phyloP scores from a whole-genome alignment of 352 stramenopile genomes.

The Phytophthora syringae region DNA sequence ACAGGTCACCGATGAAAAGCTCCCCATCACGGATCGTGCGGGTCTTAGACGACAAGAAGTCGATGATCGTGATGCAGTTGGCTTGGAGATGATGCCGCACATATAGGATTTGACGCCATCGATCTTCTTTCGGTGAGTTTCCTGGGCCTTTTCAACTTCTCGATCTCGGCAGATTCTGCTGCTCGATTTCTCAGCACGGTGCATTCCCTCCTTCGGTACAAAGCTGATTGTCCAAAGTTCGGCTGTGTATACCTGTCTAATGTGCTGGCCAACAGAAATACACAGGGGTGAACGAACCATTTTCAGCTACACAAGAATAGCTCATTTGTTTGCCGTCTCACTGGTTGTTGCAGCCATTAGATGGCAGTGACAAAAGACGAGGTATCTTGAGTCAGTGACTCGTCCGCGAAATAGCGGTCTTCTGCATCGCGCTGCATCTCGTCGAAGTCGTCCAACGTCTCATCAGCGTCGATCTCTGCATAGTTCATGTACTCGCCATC shows the following conservation, averaged over 20 bases:
- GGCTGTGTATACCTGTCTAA: no score
- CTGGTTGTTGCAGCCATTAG: background rate
- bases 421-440: constrained; percentile 81
- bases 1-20: constrained; percentile 12
- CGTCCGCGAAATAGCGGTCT: constrained; percentile 74
- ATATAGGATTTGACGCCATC: constrained; percentile 69
- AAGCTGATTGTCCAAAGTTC: background rate
- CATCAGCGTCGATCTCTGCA: constrained; percentile 63
- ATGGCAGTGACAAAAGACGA: background rate
- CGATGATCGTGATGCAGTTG: constrained; percentile 23
- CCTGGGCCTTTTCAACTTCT: constrained; percentile 74
- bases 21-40: constrained; percentile 15
- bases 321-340: background rate
- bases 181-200: constrained; percentile 79
- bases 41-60: constrained; percentile 26
- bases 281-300: background rate
- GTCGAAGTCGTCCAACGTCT: constrained; percentile 66
- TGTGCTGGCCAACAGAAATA: no score
- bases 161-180: constrained; percentile 76
- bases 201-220: constrained; percentile 41
- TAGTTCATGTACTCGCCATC: constrained; percentile 76
- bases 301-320: constrained; percentile 24
- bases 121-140: constrained; percentile 78
- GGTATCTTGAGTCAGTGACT: background rate
- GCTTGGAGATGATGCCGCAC: constrained; percentile 41